Evolutionary conservation across 306 rosid genomes (phyloP).

Genomic region (Cicer pinnatifidum): DNA sequence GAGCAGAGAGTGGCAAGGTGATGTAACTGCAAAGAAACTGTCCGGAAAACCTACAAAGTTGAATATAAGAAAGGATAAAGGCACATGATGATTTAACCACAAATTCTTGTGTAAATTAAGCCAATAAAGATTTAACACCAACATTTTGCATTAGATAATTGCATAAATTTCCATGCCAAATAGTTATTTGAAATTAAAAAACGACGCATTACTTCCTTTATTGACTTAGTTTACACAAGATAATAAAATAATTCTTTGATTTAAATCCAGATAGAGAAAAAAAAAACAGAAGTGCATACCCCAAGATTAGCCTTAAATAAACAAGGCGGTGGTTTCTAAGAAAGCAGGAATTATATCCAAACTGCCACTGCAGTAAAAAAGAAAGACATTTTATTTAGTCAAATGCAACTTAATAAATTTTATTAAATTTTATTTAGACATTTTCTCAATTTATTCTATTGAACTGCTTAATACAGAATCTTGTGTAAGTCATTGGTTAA

Average conservation of each 20-base stretch:
- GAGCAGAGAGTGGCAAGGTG: slow-evolving; percentile 95
- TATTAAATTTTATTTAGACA: background rate
- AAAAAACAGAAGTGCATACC: slow-evolving; percentile 57
- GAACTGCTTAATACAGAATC: slow-evolving; percentile 23
- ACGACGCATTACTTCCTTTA: background rate
- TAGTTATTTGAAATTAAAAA: slow-evolving; percentile 3
- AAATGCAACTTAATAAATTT: background rate
- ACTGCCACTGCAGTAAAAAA: slow-evolving; percentile 84
- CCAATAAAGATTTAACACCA: background rate
- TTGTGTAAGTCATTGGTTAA: slow-evolving; percentile 1
- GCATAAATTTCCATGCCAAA: background rate
- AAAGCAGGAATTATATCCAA: slow-evolving; percentile 90
- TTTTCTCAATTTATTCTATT: slow-evolving; percentile 14
- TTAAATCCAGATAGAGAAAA: slow-evolving; percentile 4
- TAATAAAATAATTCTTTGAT: background rate
- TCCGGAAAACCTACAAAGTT: slow-evolving; percentile 73
- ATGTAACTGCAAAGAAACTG: slow-evolving; percentile 97
- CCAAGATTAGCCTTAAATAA: slow-evolving; percentile 84
- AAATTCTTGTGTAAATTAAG: slow-evolving; percentile 36
- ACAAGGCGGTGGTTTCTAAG: slow-evolving; percentile 72
- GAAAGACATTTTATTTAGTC: slow-evolving; percentile 33
- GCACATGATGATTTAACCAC: slow-evolving; percentile 16
- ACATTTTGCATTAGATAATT: slow-evolving; percentile 19
- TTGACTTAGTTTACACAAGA: slow-evolving; percentile 35
- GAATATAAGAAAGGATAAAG: slow-evolving; percentile 31